Evolutionary conservation across 371 early-diverging fungal species (phyloP), one percentile per base, ranked within the genome.

Genomic region (Zopfochytrium polystomum): DNA sequence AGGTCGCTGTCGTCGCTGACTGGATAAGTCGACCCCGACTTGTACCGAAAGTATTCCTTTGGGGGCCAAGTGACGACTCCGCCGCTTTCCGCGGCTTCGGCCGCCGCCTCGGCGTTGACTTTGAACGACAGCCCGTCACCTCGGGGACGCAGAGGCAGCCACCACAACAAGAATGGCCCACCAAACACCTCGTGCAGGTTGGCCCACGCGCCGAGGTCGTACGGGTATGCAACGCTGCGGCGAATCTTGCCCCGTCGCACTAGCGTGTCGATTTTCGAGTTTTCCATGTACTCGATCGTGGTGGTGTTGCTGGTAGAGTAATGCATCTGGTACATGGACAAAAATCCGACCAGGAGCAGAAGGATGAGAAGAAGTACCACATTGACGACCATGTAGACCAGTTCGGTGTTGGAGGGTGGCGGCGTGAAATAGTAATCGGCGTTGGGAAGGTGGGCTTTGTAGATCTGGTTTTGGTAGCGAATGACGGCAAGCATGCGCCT

Each of bases 211-310:
- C 98, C 98, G 52, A 97, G 72, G 74, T 98, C 89, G 76, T 96
- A 99, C 1, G 99, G 98, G 72, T 87, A 92, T 49, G 71, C 74
- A 13, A 46, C 26, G 49, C 62, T 79, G 62, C 81, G 82, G 79
- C 72, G 67, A 52, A 77, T 63, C 77, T 68, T 82, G 30, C 79
- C 85, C 62, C 72, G 71, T 52, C 81, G 79, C 58, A 87, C 84
- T 66, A 91, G 82, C 49, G 80, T 87, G 13, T 84, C 85, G 44
- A 91, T 91, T 70, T 89, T 89, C 62, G 85, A 87, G 70, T 88
- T 94, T 67, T 88, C 88, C 44, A 75, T 71, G 54, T 68, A 70
- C 70, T 99, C 99, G 61, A 99, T 95, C 13, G 96, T 96, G 1
- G 99, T 98, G 18, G 93, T 91, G 75, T 98, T 98, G 60, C 76